Base-by-base conservation (phyloP, 1,139 yeast genomes). In the Yamadazyma dendronema region DNA sequence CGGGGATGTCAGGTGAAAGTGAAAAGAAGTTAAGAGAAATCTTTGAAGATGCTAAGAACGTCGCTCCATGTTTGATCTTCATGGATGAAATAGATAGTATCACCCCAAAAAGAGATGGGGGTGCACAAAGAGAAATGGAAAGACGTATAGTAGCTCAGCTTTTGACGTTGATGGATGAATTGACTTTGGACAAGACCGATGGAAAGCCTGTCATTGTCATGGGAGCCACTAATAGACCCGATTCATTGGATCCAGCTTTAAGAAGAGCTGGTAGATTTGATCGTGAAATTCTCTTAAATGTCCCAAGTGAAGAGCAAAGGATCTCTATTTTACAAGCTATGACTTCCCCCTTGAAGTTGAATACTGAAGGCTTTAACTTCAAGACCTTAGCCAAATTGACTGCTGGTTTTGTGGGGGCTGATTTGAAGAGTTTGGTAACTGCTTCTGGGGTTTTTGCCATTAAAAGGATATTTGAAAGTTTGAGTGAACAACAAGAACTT, bases 1-100 rank as follows among this genome's bases (percentile, higher is more conserved):
- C 96, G 41, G 98, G 99, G n/a, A 92, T 92, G 98, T 87, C 96
- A n/a, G 98, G 98, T 31, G 99, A 92, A 60, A 82, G 94, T 41
- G 98, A 94, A 57, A 92, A 92, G 67, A 90, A 90, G 56, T 72
- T 92, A 13, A 72, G 98, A 45, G 98, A 92, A 45, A 71, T 92
- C 28, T 92, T 92, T 53, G 97, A 89, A 31, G 98, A 94, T 56
- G 98, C 98, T 2, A 85, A 84, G 53, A 53, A 75, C 6, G 58
- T 89, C 40, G 98, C 98, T 1, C 98, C 98, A 3, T 90, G 97
- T 59, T 65, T 92, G 28, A 76, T 92, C 37, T 92, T 92, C 54
- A 83, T 92, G 59, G 99, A 92, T 61, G 97, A 90, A 59, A 90
- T 92, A 47, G 99, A 92, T 62, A 97, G 98, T 6, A 90, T 92